Conservation (phyloP, 306 rosid species). For the Ormosia semicastrata region DNA sequence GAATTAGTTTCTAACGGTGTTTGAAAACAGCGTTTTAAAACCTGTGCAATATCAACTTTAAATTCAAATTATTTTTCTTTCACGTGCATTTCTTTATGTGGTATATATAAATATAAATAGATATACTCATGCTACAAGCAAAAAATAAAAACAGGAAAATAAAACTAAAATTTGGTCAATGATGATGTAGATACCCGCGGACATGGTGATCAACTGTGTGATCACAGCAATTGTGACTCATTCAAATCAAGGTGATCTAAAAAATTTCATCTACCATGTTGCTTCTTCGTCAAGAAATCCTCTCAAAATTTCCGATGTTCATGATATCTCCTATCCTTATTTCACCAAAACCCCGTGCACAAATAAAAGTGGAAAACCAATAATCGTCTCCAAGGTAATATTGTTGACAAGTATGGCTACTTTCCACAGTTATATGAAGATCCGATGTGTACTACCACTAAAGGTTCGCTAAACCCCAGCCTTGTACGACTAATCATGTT, state of each 20-base stretch:
- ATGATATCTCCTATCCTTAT: neutral
- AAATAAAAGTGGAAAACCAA: constrained; percentile 26
- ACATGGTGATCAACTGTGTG: constrained; percentile 46
- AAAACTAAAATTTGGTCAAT: neutral
- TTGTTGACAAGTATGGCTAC: neutral
- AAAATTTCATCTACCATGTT: constrained; percentile 40
- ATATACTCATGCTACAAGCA: neutral
- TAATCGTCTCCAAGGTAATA: neutral
- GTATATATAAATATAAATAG: neutral
- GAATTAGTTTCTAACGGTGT: no score
- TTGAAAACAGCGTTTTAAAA: no score
- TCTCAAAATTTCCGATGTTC: neutral
- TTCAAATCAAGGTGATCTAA: constrained; percentile 1
- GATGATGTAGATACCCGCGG: constrained; percentile 49
- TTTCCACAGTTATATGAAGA: constrained; percentile 20
- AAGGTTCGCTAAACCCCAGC: constrained; percentile 26
- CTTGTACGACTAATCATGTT: no score
- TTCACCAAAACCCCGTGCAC: constrained; percentile 15
- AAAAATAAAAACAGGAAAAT: no score
- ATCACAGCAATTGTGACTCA: constrained; percentile 30
- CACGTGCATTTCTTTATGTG: neutral
- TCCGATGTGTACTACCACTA: constrained; percentile 30
- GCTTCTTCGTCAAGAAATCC: constrained; percentile 43
- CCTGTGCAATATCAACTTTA: no score
- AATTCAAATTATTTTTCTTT: no score